Base-by-base conservation (phyloP, 208 protist genomes). In the Acanthamoeba healyi region DNA sequence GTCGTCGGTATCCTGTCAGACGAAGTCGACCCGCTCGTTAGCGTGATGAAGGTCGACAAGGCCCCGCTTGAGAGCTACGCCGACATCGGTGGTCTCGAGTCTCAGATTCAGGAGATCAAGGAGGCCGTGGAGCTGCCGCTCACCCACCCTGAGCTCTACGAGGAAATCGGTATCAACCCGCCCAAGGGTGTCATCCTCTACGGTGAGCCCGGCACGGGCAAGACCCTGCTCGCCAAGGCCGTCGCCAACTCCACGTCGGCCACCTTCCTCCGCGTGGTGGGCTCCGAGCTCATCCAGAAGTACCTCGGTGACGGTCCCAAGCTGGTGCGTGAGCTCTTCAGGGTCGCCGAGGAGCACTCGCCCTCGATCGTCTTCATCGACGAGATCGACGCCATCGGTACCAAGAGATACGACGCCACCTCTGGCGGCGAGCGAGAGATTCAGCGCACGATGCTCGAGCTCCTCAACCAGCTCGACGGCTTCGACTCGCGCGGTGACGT, bases 331-430 rank as follows among this genome's bases (percentile, higher is more conserved):
- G 99, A 99, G 96, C 96, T 99, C n/a, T 99, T 99, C 97, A 97
- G 99, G 86, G 98, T 99, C 6, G 99, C 99, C 2, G 99, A 99
- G 95, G 99, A 99, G 95, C 98, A 98, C 94, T 98, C 99, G 17
- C 99, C 99, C 7, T 98, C 99, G 38, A 99, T 99, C 95, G 99
- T 99, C 65, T 99, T 99, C 97, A 99, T 99, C 95, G 99, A 99
- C 96, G 99, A 99, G 95, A 99, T 99, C 94, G 99, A 99, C 97
- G 99, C 99, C 19, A 99, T 99, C 81, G 99, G 99, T 63, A 99
- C 99, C 40, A 99, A 99, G 97, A 95, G 98, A 26, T 99, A 99
- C 97, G 99, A 99, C 94, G 98, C 99, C 24, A 98, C 98, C 46
- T 99, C 98, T 81, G 99, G 99, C 94, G 99, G 99, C 32, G 99